Percentiles rank a stretch among this genome's conserved stretches.
Conservation (phyloP, 1,284 basidiomycete species). For the Thelephora terrestris region DNA sequence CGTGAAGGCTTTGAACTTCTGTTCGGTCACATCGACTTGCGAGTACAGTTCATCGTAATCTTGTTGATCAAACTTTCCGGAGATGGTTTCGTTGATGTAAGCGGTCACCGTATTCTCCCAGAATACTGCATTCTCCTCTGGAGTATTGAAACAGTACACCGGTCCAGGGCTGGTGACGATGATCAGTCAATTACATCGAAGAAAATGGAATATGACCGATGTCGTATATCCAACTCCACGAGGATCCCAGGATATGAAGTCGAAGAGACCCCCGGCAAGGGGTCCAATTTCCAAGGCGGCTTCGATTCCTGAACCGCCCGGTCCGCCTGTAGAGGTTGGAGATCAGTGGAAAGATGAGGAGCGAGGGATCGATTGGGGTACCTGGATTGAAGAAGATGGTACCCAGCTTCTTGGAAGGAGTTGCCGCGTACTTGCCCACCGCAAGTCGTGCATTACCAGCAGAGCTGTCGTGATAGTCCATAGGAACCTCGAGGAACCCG, state of each 20-base stretch:
- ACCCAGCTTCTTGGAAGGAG: not conserved
- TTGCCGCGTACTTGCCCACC: slow-evolving; percentile 5
- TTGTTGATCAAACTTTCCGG: too few relatives aligned
- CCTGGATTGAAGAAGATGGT: too few relatives aligned
- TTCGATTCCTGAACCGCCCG: too few relatives aligned
- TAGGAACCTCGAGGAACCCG: slow-evolving; percentile 10
- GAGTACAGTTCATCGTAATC: slow-evolving; percentile 5
- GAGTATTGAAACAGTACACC: slow-evolving; percentile 6
- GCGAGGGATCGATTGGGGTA: slow-evolving; percentile 2
- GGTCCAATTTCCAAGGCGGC: too few relatives aligned
- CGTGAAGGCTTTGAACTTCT: slow-evolving; percentile 5
- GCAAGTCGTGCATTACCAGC: slow-evolving; percentile 3
- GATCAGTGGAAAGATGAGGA: not conserved
- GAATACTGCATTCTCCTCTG: slow-evolving; percentile 6
- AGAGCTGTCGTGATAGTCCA: slow-evolving; percentile 8
- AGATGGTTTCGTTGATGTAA: slow-evolving; percentile 4
- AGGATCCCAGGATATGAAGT: slow-evolving; percentile 9
- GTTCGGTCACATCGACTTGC: slow-evolving; percentile 7
- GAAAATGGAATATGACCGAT: slow-evolving; percentile 1
- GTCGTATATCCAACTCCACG: slow-evolving; percentile 9
- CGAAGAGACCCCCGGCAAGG: not conserved
- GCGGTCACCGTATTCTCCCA: slow-evolving; percentile 4
- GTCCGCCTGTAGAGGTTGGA: too few relatives aligned
- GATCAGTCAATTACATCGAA: slow-evolving; percentile 2
- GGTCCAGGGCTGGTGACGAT: slow-evolving; percentile 6